These are phyloP conservation scores for Pichia sp. DNA, from an alignment of 1,139 yeast species.

Conservation along the genomic window DNA sequence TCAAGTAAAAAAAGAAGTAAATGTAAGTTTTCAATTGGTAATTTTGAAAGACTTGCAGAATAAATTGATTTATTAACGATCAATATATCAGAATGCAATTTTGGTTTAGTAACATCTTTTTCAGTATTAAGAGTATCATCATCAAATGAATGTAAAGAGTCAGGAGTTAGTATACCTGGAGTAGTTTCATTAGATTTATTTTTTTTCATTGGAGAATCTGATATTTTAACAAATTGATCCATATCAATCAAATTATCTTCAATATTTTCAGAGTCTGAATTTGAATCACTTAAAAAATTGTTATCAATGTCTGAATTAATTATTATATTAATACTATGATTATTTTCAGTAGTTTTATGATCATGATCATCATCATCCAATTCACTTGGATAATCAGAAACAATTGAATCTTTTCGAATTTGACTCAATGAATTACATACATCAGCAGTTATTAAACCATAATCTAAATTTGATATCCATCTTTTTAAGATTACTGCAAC, in stretches of 20 bases:
- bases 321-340: background rate
- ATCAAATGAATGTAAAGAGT: background rate
- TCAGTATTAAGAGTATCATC: background rate
- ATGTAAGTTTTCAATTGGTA: slow-evolving; percentile 28
- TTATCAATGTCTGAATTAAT: background rate
- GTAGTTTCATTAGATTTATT: background rate
- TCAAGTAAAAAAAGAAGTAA: slow-evolving; percentile 25
- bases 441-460: slow-evolving; percentile 24
- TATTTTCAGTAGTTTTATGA: background rate
- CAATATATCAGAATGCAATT: too few relatives aligned
- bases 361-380: slow-evolving; percentile 4
- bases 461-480: slow-evolving; percentile 29
- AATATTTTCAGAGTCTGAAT: background rate
- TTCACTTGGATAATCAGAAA: slow-evolving; percentile 11
- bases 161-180: background rate
- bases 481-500: slow-evolving; percentile 33
- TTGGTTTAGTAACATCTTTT: background rate
- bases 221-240: slow-evolving; percentile 1
- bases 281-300: background rate
- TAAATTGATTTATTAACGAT: slow-evolving; percentile 3
- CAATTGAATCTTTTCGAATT: slow-evolving; percentile 1
- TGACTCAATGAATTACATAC: slow-evolving; percentile 15
- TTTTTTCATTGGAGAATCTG: slow-evolving; percentile 4
- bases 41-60: slow-evolving; percentile 11
- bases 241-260: slow-evolving; percentile 3